A percentile compares a stretch with the other conserved stretches of the same genome.
Conservation (phyloP, 2,329 filamentous ascomycete species). For the Stagonosporopsis cucurbitacearum region DNA sequence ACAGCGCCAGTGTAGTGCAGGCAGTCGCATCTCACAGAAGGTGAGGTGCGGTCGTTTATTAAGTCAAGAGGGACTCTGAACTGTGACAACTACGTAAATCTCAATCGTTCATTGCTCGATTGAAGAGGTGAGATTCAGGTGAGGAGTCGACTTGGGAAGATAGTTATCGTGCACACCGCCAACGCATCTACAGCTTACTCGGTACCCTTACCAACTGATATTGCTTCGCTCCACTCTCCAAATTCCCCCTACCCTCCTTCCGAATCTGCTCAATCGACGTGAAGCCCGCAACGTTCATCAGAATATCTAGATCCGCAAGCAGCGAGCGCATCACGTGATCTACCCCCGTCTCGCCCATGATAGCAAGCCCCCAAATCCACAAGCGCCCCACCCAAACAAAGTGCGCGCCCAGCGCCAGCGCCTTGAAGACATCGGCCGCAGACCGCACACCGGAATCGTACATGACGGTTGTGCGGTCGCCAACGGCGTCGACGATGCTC, state of each 20-base stretch:
- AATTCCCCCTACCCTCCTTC: slow-evolving; percentile 28
- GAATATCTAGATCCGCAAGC: slow-evolving; percentile 67
- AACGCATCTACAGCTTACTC: slow-evolving; percentile 30
- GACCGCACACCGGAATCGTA: slow-evolving; percentile 66
- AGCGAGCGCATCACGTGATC: slow-evolving; percentile 67
- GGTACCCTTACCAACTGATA: slow-evolving; percentile 32
- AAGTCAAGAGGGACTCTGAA: too few species aligned
- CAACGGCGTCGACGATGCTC: slow-evolving; percentile 62
- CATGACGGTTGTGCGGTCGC: slow-evolving; percentile 61
- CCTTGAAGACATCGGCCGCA: slow-evolving; percentile 66
- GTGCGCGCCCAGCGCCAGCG: slow-evolving; percentile 65
- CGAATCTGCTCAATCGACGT: slow-evolving; percentile 61
- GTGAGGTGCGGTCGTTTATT: too few species aligned
- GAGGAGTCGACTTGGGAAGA: too few species aligned
- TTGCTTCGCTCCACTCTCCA: slow-evolving; percentile 36
- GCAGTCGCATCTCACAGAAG: too few species aligned
- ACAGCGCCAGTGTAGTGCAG: too few species aligned
- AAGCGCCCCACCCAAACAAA: slow-evolving; percentile 68
- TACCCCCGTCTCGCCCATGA: slow-evolving; percentile 67
- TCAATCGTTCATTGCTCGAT: too few species aligned
- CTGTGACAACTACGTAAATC: too few species aligned
- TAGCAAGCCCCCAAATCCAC: slow-evolving; percentile 66
- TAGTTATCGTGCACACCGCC: too few species aligned
- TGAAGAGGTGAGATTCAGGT: too few species aligned
- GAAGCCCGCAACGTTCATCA: slow-evolving; percentile 66